Conservation (phyloP, 2,329 filamentous ascomycete genomes). For the Apiospora saccharicola region DNA sequence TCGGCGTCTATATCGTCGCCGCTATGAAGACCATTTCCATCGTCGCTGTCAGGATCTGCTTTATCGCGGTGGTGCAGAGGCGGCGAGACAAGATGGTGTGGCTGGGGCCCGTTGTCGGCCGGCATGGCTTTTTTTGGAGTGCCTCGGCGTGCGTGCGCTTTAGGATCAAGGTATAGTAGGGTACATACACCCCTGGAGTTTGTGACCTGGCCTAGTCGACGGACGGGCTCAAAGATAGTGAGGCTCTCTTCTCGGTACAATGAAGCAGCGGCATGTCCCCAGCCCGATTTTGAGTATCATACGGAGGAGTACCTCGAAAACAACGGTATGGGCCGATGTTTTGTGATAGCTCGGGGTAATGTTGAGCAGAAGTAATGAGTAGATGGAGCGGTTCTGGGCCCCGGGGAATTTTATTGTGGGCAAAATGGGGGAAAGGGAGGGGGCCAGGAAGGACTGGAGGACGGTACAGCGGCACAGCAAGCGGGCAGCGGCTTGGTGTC, state of each 20-base stretch:
- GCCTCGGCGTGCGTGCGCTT: not conserved
- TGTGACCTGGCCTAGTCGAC: not conserved
- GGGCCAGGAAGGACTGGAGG: not conserved
- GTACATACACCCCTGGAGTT: not conserved
- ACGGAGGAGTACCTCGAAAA: not conserved
- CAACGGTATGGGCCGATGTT: constrained; percentile 16
- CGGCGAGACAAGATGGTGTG: constrained; percentile 36
- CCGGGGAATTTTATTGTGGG: constrained; percentile 24
- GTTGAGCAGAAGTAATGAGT: constrained; percentile 48
- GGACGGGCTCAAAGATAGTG: constrained; percentile 25
- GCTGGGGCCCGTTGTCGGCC: constrained; percentile 32
- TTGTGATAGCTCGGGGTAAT: constrained; percentile 51
- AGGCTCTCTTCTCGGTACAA: constrained; percentile 27
- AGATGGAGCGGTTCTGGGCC: constrained; percentile 28
- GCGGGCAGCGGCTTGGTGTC: not conserved
- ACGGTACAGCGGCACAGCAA: constrained; percentile 11
- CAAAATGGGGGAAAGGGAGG: constrained; percentile 19
- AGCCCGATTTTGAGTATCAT: constrained; percentile 3
- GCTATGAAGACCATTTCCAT: constrained; percentile 51
- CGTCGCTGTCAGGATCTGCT: constrained; percentile 56
- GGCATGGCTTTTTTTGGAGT: constrained; percentile 28
- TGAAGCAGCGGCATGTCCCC: constrained; percentile 16
- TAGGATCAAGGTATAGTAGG: not conserved
- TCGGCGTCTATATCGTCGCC: constrained; percentile 54
- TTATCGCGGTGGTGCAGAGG: constrained; percentile 35